A percentile compares a stretch with the other conserved stretches of the same genome.
Conservation (phyloP, 1,139 yeast species). For the Hemisphaericaspora xylanilytica region DNA sequence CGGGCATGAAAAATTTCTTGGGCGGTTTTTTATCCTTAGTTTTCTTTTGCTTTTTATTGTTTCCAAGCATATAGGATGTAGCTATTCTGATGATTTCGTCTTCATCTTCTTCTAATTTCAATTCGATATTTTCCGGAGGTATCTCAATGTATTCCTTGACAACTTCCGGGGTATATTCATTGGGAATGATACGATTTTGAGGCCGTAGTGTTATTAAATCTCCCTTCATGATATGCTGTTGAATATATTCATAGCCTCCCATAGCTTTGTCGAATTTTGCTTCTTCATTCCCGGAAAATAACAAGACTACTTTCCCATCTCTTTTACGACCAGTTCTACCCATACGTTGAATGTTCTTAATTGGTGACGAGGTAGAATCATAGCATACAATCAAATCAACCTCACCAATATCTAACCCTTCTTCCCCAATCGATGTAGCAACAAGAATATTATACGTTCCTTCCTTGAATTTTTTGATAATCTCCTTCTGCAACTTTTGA, state of each 20-base stretch:
- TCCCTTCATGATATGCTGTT: constrained; percentile 53
- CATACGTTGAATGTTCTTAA: constrained; percentile 91
- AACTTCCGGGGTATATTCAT: constrained; percentile 50
- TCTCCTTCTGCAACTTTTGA: constrained; percentile 68
- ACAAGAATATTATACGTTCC: constrained; percentile 79
- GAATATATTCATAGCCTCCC: constrained; percentile 80
- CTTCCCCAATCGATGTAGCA: constrained; percentile 98
- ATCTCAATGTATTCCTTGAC: constrained; percentile 57
- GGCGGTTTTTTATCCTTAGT: constrained; percentile 18
- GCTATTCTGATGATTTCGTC: constrained; percentile 72
- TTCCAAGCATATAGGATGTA: constrained; percentile 40
- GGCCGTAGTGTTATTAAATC: constrained; percentile 39
- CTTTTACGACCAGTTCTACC: constrained; percentile 97
- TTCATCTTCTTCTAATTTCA: constrained; percentile 52
- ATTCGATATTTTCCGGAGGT: constrained; percentile 65
- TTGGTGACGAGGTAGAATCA: constrained; percentile 92
- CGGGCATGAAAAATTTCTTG: constrained; percentile 72
- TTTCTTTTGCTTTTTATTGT: constrained; percentile 27
- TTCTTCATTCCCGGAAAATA: constrained; percentile 78
- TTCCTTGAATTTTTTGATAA: constrained; percentile 66
- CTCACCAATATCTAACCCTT: constrained; percentile 97
- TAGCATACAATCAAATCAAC: constrained; percentile 91
- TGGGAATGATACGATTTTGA: constrained; percentile 69
- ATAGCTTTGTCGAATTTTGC: constrained; percentile 78
- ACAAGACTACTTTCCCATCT: constrained; percentile 77